phyloP scores from a whole-genome alignment of 768 basidiomycete genomes.

The Mycena rosella region DNA sequence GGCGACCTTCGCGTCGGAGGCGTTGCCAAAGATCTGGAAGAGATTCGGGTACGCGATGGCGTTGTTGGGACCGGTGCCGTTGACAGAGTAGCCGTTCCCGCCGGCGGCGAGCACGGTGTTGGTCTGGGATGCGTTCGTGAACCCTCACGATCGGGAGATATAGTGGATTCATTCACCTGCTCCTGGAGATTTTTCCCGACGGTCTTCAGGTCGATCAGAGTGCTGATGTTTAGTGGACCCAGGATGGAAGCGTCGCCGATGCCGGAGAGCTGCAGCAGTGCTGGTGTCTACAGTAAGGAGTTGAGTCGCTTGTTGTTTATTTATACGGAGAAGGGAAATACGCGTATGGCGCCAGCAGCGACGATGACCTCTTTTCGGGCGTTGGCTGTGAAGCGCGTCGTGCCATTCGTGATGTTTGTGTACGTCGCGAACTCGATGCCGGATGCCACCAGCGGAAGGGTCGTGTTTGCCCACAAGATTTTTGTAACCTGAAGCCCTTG shows the following conservation, averaged over 20 bases:
- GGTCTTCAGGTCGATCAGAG: conserved; percentile 58
- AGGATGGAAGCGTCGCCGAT: conserved; percentile 64
- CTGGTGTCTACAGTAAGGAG: conserved; percentile 51
- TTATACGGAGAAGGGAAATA: conserved; percentile 20
- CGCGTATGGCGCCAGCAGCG: conserved; percentile 64
- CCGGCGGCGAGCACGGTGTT: conserved; percentile 54
- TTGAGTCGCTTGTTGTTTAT: neutral
- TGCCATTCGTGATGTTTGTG: conserved; percentile 47
- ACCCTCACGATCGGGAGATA: no score
- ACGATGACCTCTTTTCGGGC: conserved; percentile 65
- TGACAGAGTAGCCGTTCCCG: conserved; percentile 52
- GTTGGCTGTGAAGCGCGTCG: conserved; percentile 54
- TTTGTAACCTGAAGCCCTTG: conserved; percentile 62
- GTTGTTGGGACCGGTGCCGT: conserved; percentile 59
- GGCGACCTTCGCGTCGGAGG: conserved; percentile 45
- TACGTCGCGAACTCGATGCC: conserved; percentile 60
- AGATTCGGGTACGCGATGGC: conserved; percentile 65
- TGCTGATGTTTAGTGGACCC: conserved; percentile 57
- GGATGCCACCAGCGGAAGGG: conserved; percentile 54
- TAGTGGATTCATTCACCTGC: conserved; percentile 52
- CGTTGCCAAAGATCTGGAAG: conserved; percentile 57
- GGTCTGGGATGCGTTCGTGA: conserved; percentile 42
- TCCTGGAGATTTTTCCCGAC: conserved; percentile 72
- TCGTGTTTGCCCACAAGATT: conserved; percentile 53
- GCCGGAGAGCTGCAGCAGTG: conserved; percentile 66